These are phyloP conservation scores for Skeletonema potamos DNA, from an alignment of 108 stramenopile species.

Conservation along the genomic window DNA sequence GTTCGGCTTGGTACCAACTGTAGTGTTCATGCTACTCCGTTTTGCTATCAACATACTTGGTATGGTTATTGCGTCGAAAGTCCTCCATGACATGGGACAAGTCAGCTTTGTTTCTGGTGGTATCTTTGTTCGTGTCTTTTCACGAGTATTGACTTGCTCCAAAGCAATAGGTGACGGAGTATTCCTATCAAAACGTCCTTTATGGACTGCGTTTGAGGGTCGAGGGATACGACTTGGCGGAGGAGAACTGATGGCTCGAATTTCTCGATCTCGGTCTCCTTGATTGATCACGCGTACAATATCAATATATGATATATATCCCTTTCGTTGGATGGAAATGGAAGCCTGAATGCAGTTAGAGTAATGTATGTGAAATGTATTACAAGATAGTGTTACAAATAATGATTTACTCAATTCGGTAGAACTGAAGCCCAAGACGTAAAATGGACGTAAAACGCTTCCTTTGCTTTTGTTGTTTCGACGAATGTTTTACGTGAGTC, in stretches of 20 bases:
- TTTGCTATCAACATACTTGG: conserved; percentile 19
- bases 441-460: too few species aligned
- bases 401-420: neutral
- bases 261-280: neutral
- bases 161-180: conserved; percentile 35
- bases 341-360: too few species aligned
- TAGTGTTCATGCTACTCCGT: conserved; percentile 28
- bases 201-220: conserved; percentile 47
- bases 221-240: conserved; percentile 35
- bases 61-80: conserved; percentile 28
- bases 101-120: conserved; percentile 24
- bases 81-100: conserved; percentile 39
- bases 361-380: too few species aligned
- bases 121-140: conserved; percentile 28
- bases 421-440: neutral
- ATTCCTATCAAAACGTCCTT: conserved; percentile 18
- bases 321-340: too few species aligned
- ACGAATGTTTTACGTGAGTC: neutral
- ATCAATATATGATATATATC: too few species aligned
- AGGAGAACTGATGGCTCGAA: conserved; percentile 2
- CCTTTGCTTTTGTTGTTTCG: too few species aligned
- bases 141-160: conserved; percentile 15
- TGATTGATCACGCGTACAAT: too few species aligned
- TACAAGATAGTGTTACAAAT: too few species aligned
- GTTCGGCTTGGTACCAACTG: conserved; percentile 15